Evolutionary conservation across 495 filamentous ascomycete genomes (phyloP).

Genomic region (Astrocystis sublimbata): DNA sequence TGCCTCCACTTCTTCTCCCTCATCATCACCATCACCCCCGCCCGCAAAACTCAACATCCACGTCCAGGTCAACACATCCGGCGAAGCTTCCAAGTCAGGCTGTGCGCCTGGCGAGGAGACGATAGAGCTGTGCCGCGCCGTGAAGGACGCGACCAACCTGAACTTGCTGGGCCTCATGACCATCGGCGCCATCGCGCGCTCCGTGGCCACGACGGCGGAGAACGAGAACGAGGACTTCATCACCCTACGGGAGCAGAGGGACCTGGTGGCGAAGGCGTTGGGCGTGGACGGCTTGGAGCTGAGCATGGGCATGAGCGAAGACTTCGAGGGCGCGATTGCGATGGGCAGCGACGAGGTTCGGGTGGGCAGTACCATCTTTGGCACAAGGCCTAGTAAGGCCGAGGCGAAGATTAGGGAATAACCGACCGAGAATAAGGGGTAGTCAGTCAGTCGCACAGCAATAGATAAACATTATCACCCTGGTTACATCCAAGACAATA

Average conservation of each 20-base stretch:
- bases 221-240: conserved; percentile 91
- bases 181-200: conserved; percentile 89
- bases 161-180: conserved; percentile 88
- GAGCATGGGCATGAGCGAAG: conserved; percentile 85
- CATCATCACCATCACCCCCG: conserved; percentile 31
- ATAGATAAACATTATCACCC: neutral
- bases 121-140: conserved; percentile 61
- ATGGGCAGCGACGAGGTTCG: conserved; percentile 90
- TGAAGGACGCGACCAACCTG: conserved; percentile 69
- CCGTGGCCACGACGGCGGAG: conserved; percentile 65
- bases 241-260: conserved; percentile 65
- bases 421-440: neutral
- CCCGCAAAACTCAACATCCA: conserved; percentile 66
- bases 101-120: conserved; percentile 63
- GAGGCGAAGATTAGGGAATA: conserved; percentile 63
- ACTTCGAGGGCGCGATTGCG: conserved; percentile 87
- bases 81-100: conserved; percentile 82
- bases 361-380: conserved; percentile 94
- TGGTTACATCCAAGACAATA: neutral
- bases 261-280: conserved; percentile 55
- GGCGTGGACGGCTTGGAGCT: conserved; percentile 50
- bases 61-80: conserved; percentile 93
- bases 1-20: conserved; percentile 24
- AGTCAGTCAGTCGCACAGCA: neutral
- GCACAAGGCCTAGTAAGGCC: conserved; percentile 69